Base-by-base conservation (phyloP, 495 filamentous ascomycete genomes). In the Terfezia boudieri region DNA sequence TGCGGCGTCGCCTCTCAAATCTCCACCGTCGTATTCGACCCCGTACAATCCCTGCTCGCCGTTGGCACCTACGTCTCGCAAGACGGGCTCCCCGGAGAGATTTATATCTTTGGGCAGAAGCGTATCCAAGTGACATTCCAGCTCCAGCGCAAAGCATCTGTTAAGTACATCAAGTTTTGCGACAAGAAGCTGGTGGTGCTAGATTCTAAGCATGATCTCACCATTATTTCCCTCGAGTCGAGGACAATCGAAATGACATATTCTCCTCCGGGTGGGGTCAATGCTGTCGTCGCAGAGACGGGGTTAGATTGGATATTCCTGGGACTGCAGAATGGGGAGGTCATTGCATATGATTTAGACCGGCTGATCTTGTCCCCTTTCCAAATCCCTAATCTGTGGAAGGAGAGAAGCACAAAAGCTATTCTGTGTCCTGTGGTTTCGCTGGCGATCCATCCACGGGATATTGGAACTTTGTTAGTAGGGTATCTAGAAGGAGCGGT, bases 41-140 rank as follows among this genome's bases (percentile, higher is more conserved):
- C 90, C 6, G 73, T 92, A 22, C 90, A 96, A 65, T 94, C 87
- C 17, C 79, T 98, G 35, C 72, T 98, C 36, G 90, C 87, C n/a
- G 75, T 96, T 50, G 90, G 86, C 26, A 96, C 92, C 50, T 80
- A 77, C 64, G 83, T 84, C 67, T 82, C 83, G 37, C 74, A 80
- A 58, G 86, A 76, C 56, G 41, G 41, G 0, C 82, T 83, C 53
- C 75, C 75, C 41, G 83, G 84, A 20, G 78, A 84, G 67, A 86
- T 98, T 64, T 90, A 90, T 67, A 71, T 98, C 60, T 94, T 90
- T 62, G 90, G 90, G 12, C 83, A 86, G 67, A 76, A 73, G 38
- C 81, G 90, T 26, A 81, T 95, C 50, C 73, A 77, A 48, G 82
- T 82, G 57, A 73, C 78, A 37, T 73, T 86, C 56, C 64, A 70